phyloP scores from a whole-genome alignment of 164 flowering plant species.

The Umbilicus rupestris region DNA sequence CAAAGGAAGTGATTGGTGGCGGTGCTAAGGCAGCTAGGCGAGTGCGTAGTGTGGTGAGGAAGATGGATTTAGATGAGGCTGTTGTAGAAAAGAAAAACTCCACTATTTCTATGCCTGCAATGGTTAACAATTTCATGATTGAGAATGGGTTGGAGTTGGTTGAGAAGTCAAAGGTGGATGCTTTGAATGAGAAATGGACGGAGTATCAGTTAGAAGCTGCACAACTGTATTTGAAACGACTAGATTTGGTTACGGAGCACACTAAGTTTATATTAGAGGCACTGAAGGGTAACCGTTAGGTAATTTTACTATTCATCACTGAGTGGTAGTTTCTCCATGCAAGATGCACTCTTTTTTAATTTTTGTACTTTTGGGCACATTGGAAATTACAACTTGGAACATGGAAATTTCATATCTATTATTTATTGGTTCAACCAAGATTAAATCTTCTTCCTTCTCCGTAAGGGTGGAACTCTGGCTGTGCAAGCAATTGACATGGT shows the following conservation, averaged over 20 bases:
- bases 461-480: too few relatives aligned
- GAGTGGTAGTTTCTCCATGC: too few relatives aligned
- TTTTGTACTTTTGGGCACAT: too few relatives aligned
- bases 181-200: slow-evolving; percentile 30
- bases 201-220: slow-evolving; percentile 10
- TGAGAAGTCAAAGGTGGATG: slow-evolving; percentile 19
- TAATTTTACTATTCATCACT: too few relatives aligned
- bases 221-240: slow-evolving; percentile 12
- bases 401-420: too few relatives aligned
- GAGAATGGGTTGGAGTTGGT: slow-evolving; percentile 13
- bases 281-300: not conserved
- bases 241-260: slow-evolving; percentile 16
- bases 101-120: not conserved
- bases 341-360: too few relatives aligned
- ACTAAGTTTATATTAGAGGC: slow-evolving; percentile 11
- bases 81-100: not conserved
- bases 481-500: too few relatives aligned
- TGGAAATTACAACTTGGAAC: too few relatives aligned
- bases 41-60: not conserved
- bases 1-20: not conserved
- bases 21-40: not conserved
- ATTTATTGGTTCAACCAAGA: too few relatives aligned
- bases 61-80: slow-evolving; percentile 3
- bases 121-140: not conserved
- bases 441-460: too few relatives aligned